Base-by-base conservation (phyloP, 441 rosid genomes). In the Pelargonium fulgidum region DNA sequence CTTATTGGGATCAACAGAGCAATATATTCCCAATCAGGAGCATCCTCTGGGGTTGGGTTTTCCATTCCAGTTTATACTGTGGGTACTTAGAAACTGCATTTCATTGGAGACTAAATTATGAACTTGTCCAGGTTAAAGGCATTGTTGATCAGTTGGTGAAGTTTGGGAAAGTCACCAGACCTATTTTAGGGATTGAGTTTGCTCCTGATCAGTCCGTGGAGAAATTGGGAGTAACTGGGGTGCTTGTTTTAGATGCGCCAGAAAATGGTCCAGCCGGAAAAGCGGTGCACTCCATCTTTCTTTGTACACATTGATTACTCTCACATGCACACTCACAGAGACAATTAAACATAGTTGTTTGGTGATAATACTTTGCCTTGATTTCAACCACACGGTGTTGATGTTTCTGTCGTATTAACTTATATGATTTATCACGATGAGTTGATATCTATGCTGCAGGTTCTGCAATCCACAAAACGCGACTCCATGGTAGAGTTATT, bases 131-230 rank as follows among this genome's bases (percentile, higher is more conserved):
- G 97, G 97, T 91, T 58, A 69, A 85, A 75, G 99, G 97, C 66
- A 91, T 93, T 50, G 97, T 93, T 48, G 95, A 93, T 48, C 96
- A 91, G 80, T 67, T 91, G 75, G 99, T 93, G 70, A 93, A 73
- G 82, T 93, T 77, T 62, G 97, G 97, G 14, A 93, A 84, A 80
- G 95, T 88, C 20, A 91, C 97, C 42, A 88, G 97, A 76, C 99
- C 99, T 24, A 86, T 93, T 72, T 78, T 93, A 74, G 98, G 98
- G 63, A 93, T 93, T 73, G 91, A 93, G 80, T 93, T 93, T 79
- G 97, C 98, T 29, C 98, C 97, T 1, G 98, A 93, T 83, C 98
- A 93, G 75, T 93, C 97, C 26, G 97, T 93, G 48, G 97, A 93
- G 71, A 97, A 91, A 71, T 76, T 93, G 70, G 99, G 99, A 70